phyloP scores from a whole-genome alignment of 371 early-diverging fungal genomes.

The Lichtheimia ramosa region DNA sequence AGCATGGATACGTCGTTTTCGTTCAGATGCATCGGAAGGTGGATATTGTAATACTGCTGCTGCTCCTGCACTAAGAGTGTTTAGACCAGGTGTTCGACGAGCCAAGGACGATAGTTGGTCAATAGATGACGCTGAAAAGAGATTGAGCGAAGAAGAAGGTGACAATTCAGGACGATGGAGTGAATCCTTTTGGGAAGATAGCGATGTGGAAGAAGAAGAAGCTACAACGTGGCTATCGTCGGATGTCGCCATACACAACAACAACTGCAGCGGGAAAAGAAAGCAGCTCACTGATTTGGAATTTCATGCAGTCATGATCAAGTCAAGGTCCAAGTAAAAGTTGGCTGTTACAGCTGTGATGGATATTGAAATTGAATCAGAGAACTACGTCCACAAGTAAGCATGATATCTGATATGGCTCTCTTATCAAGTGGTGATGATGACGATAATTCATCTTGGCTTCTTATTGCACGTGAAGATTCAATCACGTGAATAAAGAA shows the following conservation, averaged over 20 bases:
- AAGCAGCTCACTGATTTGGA: too few species aligned
- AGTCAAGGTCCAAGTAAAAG: too few species aligned
- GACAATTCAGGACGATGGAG: not conserved
- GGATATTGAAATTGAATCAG: too few species aligned
- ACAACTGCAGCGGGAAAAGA: too few species aligned
- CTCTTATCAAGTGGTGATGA: too few species aligned
- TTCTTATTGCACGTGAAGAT: too few species aligned
- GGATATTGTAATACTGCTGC: constrained; percentile 6
- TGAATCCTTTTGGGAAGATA: constrained; percentile 1
- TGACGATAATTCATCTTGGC: too few species aligned
- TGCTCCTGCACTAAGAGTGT: constrained; percentile 12
- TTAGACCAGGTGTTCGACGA: constrained; percentile 28
- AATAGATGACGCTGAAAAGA: constrained; percentile 16
- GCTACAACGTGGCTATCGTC: not conserved
- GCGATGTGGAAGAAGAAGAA: constrained; percentile 8
- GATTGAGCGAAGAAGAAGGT: not conserved
- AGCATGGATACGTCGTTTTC: constrained; percentile 1
- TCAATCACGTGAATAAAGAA: too few species aligned
- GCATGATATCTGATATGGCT: too few species aligned
- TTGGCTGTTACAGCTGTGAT: too few species aligned
- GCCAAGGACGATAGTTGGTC: constrained; percentile 35
- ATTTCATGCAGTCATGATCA: too few species aligned
- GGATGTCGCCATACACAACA: constrained; percentile 1
- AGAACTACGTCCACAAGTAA: too few species aligned
- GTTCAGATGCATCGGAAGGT: constrained; percentile 4